Evolutionary conservation across 2,329 filamentous ascomycete genomes (phyloP), one percentile per base, ranked within the genome.

Genomic region (Lasiodiplodia citricola): DNA sequence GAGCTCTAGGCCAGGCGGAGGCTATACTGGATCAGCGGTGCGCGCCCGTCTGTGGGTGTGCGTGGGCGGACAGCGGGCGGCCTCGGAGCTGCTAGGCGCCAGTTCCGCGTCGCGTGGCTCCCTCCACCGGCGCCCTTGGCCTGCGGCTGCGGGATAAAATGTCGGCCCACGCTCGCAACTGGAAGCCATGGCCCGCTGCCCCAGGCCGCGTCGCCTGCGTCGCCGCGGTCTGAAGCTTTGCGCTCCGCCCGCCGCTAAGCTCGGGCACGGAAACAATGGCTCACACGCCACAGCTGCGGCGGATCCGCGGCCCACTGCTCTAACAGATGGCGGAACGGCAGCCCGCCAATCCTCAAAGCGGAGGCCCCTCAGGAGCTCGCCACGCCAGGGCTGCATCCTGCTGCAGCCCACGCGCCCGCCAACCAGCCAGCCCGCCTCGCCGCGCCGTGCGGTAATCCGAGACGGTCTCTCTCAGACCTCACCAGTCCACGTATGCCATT

Each of bases 1-100:
- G 38, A n/a, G 21, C 21, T 31, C 57, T 62, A 62, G 57, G 57
- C 57, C 57, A 47, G 57, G 57, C 57, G 38, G 56, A 60, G 37
- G 37, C 37, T 16, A 60, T 60, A 60, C 56, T 60, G 56, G 56
- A 60, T 60, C 56, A 60, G 56, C 57, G 57, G 37, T 62, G 57
- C 56, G 55, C 55, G 56, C 38, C 57, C 41, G 57, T 28, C 57
- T 47, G 57, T 56, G 54, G 38, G 37, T 25, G 35, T 62, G 41
- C 57, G 5, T 47, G 38, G 25, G 57, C 57, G 57, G 57, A 44
- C 57, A 25, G 57, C 57, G 41, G 57, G 25, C 14, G 23, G 57
- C 38, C 57, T 62, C 57, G 57, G 57, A 62, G 31, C 56, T 44
- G 37, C 28, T 28, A 28, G 28, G 57, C 38, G 57, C 57, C 57